Percentiles rank a stretch among this genome's conserved stretches.
These are phyloP conservation scores for Wickerhamomyces bisporus DNA, from an alignment of 805 yeast genomes.

Conservation along the genomic window DNA sequence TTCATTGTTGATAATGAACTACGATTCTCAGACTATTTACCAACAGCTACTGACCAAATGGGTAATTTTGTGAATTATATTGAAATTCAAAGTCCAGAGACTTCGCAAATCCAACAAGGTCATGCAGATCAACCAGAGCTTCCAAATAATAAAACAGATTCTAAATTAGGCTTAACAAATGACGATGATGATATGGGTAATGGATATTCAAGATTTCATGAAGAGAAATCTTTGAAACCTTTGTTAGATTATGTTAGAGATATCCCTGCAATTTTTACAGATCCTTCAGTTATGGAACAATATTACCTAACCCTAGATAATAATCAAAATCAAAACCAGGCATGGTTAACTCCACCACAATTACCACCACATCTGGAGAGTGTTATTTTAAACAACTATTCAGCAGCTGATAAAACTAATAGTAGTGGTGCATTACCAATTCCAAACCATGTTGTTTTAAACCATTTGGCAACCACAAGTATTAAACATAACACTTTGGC, in stretches of 20 bases:
- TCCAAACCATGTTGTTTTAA: conserved; percentile 91
- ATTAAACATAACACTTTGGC: conserved; percentile 91
- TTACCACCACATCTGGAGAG: conserved; percentile 95
- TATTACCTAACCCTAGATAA: conserved; percentile 73
- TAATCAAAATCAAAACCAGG: conserved; percentile 55
- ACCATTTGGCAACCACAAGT: conserved; percentile 93
- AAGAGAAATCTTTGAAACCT: conserved; percentile 36
- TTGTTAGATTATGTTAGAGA: conserved; percentile 47
- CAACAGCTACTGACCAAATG: conserved; percentile 97
- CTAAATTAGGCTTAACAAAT: conserved; percentile 56
- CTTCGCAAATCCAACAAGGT: conserved; percentile 32
- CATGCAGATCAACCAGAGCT: conserved; percentile 25
- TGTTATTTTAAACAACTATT: conserved; percentile 78
- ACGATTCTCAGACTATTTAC: conserved; percentile 78
- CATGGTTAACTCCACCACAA: conserved; percentile 84
- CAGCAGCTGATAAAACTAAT: conserved; percentile 60
- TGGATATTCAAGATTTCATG: conserved; percentile 74
- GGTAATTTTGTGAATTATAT: conserved; percentile 93
- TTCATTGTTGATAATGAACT: conserved; percentile 93
- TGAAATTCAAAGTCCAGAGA: conserved; percentile 47
- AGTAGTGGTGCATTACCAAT: conserved; percentile 86
- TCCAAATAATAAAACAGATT: conserved; percentile 35
- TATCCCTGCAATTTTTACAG: conserved; percentile 80
- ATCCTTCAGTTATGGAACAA: conserved; percentile 83
- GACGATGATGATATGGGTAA: conserved; percentile 81